Evolutionary conservation across 768 basidiomycete genomes (phyloP).

Genomic region (Hemileccinum rubropunctum): DNA sequence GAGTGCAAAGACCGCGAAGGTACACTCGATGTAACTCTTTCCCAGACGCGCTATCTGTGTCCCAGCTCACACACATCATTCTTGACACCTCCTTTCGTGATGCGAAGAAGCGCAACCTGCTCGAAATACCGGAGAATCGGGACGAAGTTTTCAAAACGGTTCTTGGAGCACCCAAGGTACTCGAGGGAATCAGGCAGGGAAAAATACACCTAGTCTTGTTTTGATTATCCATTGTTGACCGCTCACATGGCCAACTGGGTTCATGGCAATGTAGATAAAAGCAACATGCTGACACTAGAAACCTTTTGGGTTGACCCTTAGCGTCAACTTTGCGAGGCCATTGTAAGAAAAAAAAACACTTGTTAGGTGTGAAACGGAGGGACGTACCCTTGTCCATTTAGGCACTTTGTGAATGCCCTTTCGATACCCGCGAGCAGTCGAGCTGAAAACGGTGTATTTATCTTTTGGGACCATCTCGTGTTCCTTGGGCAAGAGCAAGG

Average conservation of each 20-base stretch:
- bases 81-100: slow-evolving; percentile 75
- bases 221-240: slow-evolving; percentile 28
- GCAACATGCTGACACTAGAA: slow-evolving; percentile 84
- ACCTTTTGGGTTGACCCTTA: slow-evolving; percentile 86
- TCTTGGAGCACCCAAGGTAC: slow-evolving; percentile 57
- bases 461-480: slow-evolving; percentile 89
- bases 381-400: slow-evolving; percentile 89
- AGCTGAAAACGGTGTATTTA: slow-evolving; percentile 91
- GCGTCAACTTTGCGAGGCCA: slow-evolving; percentile 58
- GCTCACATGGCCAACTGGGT: background rate
- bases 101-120: slow-evolving; percentile 66
- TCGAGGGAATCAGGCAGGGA: slow-evolving; percentile 64
- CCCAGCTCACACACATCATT: slow-evolving; percentile 81
- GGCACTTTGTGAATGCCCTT: slow-evolving; percentile 97
- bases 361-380: background rate
- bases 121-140: slow-evolving; percentile 83
- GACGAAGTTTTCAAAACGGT: slow-evolving; percentile 78
- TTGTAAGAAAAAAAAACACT: slow-evolving; percentile 2
- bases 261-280: background rate
- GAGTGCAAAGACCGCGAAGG: slow-evolving; percentile 18
- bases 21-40: slow-evolving; percentile 10
- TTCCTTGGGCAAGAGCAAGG: slow-evolving; percentile 86
- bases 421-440: slow-evolving; percentile 69
- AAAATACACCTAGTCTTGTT: slow-evolving; percentile 81
- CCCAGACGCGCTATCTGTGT: slow-evolving; percentile 66